Base-by-base conservation (phyloP, 768 basidiomycete genomes). In the Exidia glandulosa region DNA sequence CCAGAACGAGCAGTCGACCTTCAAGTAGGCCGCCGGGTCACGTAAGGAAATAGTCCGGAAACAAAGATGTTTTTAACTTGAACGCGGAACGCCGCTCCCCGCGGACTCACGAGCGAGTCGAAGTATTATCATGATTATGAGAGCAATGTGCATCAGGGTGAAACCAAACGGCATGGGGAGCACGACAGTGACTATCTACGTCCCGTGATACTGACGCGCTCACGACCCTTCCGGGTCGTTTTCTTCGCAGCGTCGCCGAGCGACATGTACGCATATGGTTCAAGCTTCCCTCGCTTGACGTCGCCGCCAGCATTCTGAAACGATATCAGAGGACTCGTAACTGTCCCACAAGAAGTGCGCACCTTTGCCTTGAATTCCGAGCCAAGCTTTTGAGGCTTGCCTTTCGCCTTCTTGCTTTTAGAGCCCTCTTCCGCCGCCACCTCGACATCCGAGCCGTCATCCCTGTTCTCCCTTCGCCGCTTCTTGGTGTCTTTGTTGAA, bases 401-500 rank as follows among this genome's bases (percentile, higher is more conserved):
- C 71, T 71, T 79, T 77, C 66, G 74, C 81, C 77, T 75, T 81
- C n/a, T n/a, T n/a, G n/a, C 79, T 71, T 77, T 45, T 67, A 62
- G 62, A 72, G 75, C 19, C 66, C 64, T 32, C 50, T 36, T 3
- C 65, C 67, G n/a, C 65, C 66, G 29, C 89, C 82, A 92, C 87
- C 62, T 91, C 88, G 57, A 90, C 76, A n/a, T 72, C 75, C 57
- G 74, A 77, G 5, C 79, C 83, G n/a, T 75, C 72, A 33, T 69
- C 71, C 61, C 78, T 79, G 60, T 84, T 81, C 57, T 84, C 85
- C 56, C 88, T 80, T 61, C 93, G 75, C 61, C 93, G 84, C 72
- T 95, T 94, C 73, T 94, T 98, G 36, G 93, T 97, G 67, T 95
- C 87, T 71, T 96, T 97, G 77, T 96, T 91, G 75, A 98, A 97